Evolutionary conservation across 139 green algal genomes (phyloP), one percentile per base, ranked within the genome.

Genomic region (Astrephomene gubernaculifera): DNA sequence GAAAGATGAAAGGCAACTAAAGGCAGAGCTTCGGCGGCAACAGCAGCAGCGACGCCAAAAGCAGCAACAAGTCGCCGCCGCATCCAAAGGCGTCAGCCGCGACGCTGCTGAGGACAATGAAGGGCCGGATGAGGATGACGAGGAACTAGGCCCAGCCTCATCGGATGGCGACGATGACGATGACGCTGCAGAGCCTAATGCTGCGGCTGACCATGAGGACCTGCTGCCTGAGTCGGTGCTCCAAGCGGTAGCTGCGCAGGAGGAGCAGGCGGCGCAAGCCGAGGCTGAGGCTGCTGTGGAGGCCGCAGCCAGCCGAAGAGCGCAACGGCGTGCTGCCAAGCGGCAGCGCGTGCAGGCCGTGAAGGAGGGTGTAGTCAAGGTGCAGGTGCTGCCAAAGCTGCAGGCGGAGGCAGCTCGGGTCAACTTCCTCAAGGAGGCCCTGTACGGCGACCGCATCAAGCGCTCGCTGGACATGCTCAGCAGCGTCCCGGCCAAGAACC

Each of bases 361-460:
- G 8, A 65, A 67, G 78, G 12, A 65, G 61, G n/a, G 22, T 31
- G 41, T 74, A 31, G 78, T 84, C 31, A 6, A n/a, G 39, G 78
- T 84, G 78, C 7, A n/a, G 78, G 78, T 84, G 60, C 78, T 84
- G 60, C 61, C 43, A 1, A 38, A 67, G 43, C 63, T 75, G 10
- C 6, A 64, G 63, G 27, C 41, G 38, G 7, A 10, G 24, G 27
- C 38, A 4, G 19, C 25, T 7, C 4, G 17, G 33, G 22, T 14
- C 39, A 75, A 74, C 44, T 74, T 74, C 43, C 5, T 84, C 1
- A 49, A 52, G 78, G 60, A 84, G n/a, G 39, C 78, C 31, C 6
- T 84, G 78, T 84, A 84, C 63, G 78, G 78, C 61, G 67, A 29
- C 41, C 78, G 78, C 25, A 49, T 84, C 9, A 8, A 12, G 78